Conservation (phyloP, 2,329 filamentous ascomycete species). For the Scolecobasidium constrictum region DNA sequence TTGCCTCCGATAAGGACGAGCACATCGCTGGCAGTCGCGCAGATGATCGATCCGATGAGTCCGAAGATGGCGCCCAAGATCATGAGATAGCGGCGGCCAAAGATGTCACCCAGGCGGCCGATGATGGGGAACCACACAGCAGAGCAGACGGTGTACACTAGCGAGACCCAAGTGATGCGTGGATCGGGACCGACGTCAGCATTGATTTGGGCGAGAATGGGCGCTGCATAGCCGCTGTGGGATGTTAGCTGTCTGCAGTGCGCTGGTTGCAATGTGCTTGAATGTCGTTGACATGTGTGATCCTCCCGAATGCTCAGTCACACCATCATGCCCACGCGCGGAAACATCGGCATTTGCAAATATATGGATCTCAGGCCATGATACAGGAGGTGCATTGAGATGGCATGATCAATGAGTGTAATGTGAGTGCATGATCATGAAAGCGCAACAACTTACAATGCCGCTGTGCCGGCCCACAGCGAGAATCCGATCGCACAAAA, state of each 20-base stretch:
- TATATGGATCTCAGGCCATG: no score
- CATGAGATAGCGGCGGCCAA: constrained; percentile 6
- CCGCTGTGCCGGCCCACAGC: constrained; percentile 3
- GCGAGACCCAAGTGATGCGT: constrained; percentile 15
- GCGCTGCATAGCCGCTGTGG: constrained; percentile 10
- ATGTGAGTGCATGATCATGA: no score
- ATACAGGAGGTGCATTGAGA: no score
- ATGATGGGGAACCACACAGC: constrained; percentile 23
- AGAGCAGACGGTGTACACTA: constrained; percentile 6
- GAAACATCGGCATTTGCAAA: no score
- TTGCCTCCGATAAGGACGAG: constrained; percentile 11
- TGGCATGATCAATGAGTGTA: no score
- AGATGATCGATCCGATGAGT: constrained; percentile 9
- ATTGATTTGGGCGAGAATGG: constrained; percentile 8
- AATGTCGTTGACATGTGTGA: no score
- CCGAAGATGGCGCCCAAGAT: constrained; percentile 3
- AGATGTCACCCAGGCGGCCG: constrained; percentile 6
- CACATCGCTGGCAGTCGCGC: constrained; percentile 13
- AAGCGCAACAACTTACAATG: constrained; percentile 4
- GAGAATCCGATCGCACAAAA: constrained; percentile 3
- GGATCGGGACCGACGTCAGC: constrained; percentile 27
- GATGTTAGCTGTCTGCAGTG: constrained; percentile 15
- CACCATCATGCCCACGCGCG: no score
- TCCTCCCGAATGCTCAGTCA: no score
- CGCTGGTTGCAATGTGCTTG: not conserved